Percentiles rank a stretch among this genome's conserved stretches.
phyloP scores from a whole-genome alignment of 306 rosid genomes.

The Gleditsia sinensis region DNA sequence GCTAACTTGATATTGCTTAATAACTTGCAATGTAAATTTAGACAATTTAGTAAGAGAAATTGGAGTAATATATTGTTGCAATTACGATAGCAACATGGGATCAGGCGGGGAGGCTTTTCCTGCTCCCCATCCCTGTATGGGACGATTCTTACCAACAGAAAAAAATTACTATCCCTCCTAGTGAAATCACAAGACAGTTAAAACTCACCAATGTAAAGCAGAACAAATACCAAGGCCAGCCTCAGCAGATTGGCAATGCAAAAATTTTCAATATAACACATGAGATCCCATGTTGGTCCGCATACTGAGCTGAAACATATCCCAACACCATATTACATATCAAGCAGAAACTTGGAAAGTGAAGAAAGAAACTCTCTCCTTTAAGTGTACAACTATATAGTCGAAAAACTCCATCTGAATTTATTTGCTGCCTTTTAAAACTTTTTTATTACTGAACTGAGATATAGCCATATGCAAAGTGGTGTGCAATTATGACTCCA shows the following conservation, averaged over 20 bases:
- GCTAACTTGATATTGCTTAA: too few species aligned
- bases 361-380: not conserved
- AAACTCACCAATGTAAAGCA: conserved; percentile 66
- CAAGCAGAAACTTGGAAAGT: not conserved
- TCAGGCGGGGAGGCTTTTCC: too few species aligned
- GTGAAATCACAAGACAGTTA: not conserved
- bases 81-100: too few species aligned
- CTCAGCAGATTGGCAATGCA: conserved; percentile 63
- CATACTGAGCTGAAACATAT: conserved; percentile 57
- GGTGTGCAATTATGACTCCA: not conserved
- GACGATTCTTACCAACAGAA: too few species aligned
- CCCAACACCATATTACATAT: not conserved
- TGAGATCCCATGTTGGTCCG: conserved; percentile 75
- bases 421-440: too few species aligned
- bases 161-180: too few species aligned
- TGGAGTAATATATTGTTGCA: not conserved
- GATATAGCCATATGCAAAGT: not conserved
- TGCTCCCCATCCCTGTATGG: too few species aligned
- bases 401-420: too few species aligned
- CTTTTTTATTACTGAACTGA: not conserved
- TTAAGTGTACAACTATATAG: too few species aligned
- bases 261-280: conserved; percentile 61
- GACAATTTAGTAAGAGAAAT: not conserved
- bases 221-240: conserved; percentile 54
- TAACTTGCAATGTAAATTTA: not conserved